Percentiles rank a stretch among this genome's conserved stretches.
phyloP scores from a whole-genome alignment of 495 filamentous ascomycete species.

The Halenospora varia region DNA sequence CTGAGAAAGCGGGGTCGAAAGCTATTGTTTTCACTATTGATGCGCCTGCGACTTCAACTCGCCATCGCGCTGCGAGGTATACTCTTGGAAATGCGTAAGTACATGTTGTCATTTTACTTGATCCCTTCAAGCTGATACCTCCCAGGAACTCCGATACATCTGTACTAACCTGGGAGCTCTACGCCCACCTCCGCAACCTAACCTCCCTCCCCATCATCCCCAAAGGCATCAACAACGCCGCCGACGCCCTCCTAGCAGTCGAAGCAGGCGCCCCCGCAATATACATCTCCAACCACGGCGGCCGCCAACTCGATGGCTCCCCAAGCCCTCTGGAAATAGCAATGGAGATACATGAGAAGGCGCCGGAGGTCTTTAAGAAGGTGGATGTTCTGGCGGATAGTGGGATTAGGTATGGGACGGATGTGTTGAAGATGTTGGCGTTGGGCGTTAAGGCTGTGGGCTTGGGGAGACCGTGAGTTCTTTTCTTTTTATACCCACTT shows the following conservation, averaged over 20 bases:
- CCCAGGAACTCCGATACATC: conserved; percentile 15
- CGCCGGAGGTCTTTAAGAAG: conserved; percentile 34
- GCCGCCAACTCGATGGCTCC: conserved; percentile 35
- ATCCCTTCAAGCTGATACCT: conserved; percentile 8
- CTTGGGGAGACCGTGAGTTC: conserved; percentile 29
- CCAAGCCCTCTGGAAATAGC: conserved; percentile 33
- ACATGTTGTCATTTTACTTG: conserved; percentile 5
- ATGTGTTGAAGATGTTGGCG: conserved; percentile 40
- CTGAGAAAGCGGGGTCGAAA: conserved; percentile 25
- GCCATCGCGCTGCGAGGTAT: conserved; percentile 34
- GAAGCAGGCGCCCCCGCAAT: conserved; percentile 11
- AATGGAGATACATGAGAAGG: conserved; percentile 33
- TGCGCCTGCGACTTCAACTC: conserved; percentile 33
- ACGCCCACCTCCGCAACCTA: too few relatives aligned
- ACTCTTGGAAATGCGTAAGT: conserved; percentile 29
- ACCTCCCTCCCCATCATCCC: conserved; percentile 35
- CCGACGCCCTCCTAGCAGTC: conserved; percentile 28
- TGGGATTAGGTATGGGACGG: conserved; percentile 41
- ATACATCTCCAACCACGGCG: conserved; percentile 38
- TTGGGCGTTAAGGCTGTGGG: conserved; percentile 43
- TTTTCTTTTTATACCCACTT: too few relatives aligned
- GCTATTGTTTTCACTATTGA: background rate
- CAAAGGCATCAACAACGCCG: conserved; percentile 40
- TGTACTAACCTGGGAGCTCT: too few relatives aligned
- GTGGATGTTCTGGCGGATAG: conserved; percentile 41